These are phyloP conservation scores for Phytophthora tubulina DNA, from an alignment of 352 stramenopile species.

Conservation along the genomic window DNA sequence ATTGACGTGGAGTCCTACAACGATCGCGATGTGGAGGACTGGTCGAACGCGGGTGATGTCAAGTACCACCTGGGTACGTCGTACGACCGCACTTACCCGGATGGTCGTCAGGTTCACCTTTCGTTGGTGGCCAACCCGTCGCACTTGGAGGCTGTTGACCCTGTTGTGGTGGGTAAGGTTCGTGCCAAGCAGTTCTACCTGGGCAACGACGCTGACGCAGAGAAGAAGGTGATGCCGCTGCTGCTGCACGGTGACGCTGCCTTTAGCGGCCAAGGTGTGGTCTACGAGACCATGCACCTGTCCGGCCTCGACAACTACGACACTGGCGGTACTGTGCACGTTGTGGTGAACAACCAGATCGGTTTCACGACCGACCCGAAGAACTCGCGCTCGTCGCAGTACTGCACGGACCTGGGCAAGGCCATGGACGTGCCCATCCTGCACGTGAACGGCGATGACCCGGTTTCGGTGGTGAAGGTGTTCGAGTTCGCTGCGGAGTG, in stretches of 20 bases:
- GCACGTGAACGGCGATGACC: slow-evolving; percentile 97
- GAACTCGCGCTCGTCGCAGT: slow-evolving; percentile 94
- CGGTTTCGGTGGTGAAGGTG: slow-evolving; percentile 86
- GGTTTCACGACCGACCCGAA: slow-evolving; percentile 98
- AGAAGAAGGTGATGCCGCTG: slow-evolving; percentile 93
- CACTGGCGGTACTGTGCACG: slow-evolving; percentile 97
- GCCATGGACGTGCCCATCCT: slow-evolving; percentile 95
- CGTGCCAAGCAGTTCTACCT: slow-evolving; percentile 98
- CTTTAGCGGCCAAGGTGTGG: slow-evolving; percentile 96
- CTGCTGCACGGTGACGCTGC: slow-evolving; percentile 98
- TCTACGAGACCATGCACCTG: slow-evolving; percentile 99
- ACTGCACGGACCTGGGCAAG: slow-evolving; percentile 97
- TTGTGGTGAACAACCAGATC: slow-evolving; percentile 99
- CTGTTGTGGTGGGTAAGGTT: slow-evolving; percentile 95
- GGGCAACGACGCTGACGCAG: slow-evolving; percentile 89
- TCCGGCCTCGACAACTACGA: slow-evolving; percentile 93
- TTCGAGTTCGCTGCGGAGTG: slow-evolving; percentile 92
- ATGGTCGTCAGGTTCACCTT: slow-evolving; percentile 95
- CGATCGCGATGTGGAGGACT: slow-evolving; percentile 83
- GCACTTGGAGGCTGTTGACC: slow-evolving; percentile 98
- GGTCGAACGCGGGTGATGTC: slow-evolving; percentile 95
- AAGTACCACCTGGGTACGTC: slow-evolving; percentile 99
- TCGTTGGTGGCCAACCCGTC: slow-evolving; percentile 97
- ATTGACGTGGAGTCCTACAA: slow-evolving; percentile 93
- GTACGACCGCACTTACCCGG: slow-evolving; percentile 96